Conservation (phyloP, 169 alveolate species). For the Plasmodium yoelii region DNA sequence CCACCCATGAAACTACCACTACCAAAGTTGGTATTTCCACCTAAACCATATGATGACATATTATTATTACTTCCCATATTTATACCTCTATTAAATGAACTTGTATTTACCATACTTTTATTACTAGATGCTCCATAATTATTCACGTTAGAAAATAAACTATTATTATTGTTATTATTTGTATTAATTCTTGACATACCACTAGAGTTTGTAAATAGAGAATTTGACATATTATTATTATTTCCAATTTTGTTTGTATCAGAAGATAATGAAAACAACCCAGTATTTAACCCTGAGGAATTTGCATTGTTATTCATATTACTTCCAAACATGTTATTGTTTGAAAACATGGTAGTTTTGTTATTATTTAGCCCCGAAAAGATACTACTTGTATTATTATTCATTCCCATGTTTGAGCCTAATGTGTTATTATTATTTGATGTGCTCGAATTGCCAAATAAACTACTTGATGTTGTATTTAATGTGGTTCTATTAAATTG, state of each 20-base stretch:
- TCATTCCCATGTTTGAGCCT: too few species aligned
- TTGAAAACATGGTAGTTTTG: constrained; percentile 9
- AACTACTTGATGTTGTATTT: constrained; percentile 10
- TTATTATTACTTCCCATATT: constrained; percentile 2
- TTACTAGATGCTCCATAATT: constrained; percentile 8
- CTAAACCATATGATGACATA: not conserved
- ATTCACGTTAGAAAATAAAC: not conserved
- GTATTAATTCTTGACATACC: constrained; percentile 1
- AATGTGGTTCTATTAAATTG: constrained; percentile 11
- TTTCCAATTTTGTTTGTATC: constrained; percentile 20
- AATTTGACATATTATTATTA: constrained; percentile 10
- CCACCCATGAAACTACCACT: not conserved
- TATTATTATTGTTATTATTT: not conserved
- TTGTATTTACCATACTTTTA: not conserved
- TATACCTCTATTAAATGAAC: not conserved
- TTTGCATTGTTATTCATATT: constrained; percentile 4
- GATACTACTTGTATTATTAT: constrained; percentile 15
- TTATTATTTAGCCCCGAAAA: constrained; percentile 8
- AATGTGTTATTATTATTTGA: not conserved
- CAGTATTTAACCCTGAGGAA: not conserved
- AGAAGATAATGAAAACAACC: constrained; percentile 18
- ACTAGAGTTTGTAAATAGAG: not conserved
- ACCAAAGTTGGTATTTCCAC: constrained; percentile 10
- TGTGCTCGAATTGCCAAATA: constrained; percentile 8
- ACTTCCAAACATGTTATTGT: constrained; percentile 21